Percentiles rank a stretch among this genome's conserved stretches.
These are phyloP conservation scores for Ophiognomonia clavigignenti-juglandacearum DNA, from an alignment of 2,329 filamentous ascomycete species.

Conservation along the genomic window DNA sequence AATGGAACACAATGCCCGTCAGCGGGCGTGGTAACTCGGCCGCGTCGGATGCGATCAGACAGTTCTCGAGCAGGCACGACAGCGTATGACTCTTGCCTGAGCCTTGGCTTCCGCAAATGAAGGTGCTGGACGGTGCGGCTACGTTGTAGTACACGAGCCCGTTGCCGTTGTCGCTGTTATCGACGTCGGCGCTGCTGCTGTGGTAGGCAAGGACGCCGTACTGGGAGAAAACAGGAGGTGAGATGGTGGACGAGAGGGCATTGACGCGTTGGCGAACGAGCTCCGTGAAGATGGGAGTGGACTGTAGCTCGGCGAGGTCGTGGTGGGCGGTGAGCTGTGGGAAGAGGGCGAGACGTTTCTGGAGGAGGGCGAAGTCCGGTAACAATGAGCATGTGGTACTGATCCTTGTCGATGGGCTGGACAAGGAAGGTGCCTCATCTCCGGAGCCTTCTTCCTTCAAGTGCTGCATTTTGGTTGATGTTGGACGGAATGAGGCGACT, in stretches of 20 bases:
- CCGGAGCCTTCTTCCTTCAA: too few relatives aligned
- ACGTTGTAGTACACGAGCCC: constrained; percentile 40
- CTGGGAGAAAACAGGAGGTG: not conserved
- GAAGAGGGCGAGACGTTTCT: not conserved
- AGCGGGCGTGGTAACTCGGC: constrained; percentile 46
- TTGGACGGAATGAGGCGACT: too few relatives aligned
- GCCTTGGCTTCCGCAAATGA: constrained; percentile 61
- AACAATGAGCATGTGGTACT: not conserved
- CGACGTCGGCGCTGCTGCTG: not conserved
- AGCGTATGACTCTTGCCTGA: constrained; percentile 61
- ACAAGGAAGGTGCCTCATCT: too few relatives aligned
- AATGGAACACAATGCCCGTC: constrained; percentile 61
- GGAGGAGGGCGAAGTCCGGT: not conserved
- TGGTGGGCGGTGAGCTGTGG: not conserved
- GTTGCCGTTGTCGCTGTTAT: not conserved
- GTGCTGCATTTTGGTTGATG: too few relatives aligned
- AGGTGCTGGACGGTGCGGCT: constrained; percentile 49
- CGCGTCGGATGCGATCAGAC: constrained; percentile 39
- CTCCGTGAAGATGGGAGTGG: not conserved
- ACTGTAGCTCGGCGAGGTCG: not conserved
- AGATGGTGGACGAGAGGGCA: not conserved
- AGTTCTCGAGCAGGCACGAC: constrained; percentile 53
- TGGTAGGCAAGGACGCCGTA: not conserved
- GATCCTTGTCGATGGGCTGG: too few relatives aligned
- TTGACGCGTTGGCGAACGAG: not conserved